Percentiles rank a stretch among this genome's conserved stretches.
Evolutionary conservation across 441 rosid species (phyloP).

Genomic region (Brassica hybrid): DNA sequence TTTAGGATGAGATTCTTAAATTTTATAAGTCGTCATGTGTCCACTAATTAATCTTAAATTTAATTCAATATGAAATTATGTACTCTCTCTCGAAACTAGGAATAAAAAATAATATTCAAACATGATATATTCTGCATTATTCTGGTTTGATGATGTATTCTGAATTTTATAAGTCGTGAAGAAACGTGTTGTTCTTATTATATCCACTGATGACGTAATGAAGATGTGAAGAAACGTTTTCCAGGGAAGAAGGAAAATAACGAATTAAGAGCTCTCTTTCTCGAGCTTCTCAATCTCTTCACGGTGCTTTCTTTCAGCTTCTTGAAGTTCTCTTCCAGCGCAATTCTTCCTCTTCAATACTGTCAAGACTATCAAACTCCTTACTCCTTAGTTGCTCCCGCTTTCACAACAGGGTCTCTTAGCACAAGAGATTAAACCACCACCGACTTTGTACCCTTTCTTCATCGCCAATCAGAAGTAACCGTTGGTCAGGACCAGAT

Average conservation of each 20-base stretch:
- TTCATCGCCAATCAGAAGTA: slow-evolving; percentile 79
- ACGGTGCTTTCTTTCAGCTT: slow-evolving; percentile 74
- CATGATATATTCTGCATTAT: no score
- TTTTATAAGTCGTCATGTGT: no score
- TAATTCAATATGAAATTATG: no score
- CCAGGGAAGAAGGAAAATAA: not conserved
- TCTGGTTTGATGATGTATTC: no score
- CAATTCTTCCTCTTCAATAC: slow-evolving; percentile 86
- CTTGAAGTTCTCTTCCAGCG: slow-evolving; percentile 68
- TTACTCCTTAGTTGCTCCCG: slow-evolving; percentile 90
- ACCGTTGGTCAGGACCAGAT: slow-evolving; percentile 82
- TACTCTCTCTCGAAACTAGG: no score
- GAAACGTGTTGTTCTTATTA: slow-evolving; percentile 13
- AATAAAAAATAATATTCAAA: no score
- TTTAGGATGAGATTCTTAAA: no score
- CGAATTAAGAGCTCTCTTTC: slow-evolving; percentile 48
- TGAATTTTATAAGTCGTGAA: no score
- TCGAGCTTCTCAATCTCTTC: slow-evolving; percentile 77
- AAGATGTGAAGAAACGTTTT: slow-evolving; percentile 11
- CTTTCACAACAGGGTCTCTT: slow-evolving; percentile 89
- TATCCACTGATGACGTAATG: no score
- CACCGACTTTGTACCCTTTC: slow-evolving; percentile 82
- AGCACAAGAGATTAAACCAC: slow-evolving; percentile 76
- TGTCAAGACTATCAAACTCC: slow-evolving; percentile 80
- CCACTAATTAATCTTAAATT: no score